Percentiles rank a stretch among this genome's conserved stretches.
These are phyloP conservation scores for Neurospora intermedia DNA, from an alignment of 495 filamentous ascomycete genomes.

Conservation along the genomic window DNA sequence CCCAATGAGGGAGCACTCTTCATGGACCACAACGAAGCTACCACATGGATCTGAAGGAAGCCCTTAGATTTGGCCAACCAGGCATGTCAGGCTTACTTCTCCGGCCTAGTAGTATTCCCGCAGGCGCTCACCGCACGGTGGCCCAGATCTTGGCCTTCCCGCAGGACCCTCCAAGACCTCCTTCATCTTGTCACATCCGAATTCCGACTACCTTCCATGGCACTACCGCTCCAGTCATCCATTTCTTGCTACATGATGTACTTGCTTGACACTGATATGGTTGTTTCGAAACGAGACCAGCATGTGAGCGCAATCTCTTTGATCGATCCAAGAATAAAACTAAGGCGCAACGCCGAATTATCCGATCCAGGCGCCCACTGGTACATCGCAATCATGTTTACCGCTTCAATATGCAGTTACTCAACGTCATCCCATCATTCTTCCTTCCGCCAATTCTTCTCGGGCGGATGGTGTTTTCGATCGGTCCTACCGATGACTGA, in stretches of 20 bases:
- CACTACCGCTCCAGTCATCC: background rate
- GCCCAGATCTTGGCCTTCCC: background rate
- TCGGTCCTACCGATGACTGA: conserved; percentile 21
- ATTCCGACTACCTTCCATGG: background rate
- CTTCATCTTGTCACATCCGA: background rate
- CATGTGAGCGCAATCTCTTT: background rate
- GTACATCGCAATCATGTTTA: background rate
- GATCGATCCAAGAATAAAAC: background rate
- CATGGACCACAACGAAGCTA: background rate
- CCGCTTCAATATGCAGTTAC: background rate
- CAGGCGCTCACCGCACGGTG: background rate
- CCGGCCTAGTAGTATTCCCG: background rate
- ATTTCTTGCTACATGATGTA: background rate
- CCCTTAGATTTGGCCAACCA: background rate
- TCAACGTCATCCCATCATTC: background rate
- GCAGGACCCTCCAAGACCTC: background rate
- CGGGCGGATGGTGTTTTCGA: background rate
- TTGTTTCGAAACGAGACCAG: background rate
- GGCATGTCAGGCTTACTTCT: background rate
- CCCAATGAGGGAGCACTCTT: background rate
- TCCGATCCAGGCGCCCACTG: background rate
- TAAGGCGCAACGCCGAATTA: background rate
- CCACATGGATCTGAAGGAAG: background rate
- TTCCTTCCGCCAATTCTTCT: background rate
- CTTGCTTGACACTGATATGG: background rate